phyloP scores from a whole-genome alignment of 2,329 filamentous ascomycete genomes.

The Annulohypoxylon truncatum region DNA sequence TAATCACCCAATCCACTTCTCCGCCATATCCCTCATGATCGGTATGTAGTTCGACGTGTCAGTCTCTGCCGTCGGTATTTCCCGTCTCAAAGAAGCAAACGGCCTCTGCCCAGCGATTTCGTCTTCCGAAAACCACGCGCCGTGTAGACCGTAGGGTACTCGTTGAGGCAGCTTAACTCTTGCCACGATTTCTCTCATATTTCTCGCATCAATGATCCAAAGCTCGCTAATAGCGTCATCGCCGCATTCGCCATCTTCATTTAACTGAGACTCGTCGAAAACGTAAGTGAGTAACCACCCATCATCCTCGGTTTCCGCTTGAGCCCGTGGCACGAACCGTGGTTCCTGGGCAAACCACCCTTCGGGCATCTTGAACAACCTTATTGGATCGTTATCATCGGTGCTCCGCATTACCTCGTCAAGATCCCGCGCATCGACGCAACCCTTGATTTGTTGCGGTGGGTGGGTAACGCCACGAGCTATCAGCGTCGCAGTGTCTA shows the following conservation, averaged over 20 bases:
- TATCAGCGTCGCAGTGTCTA: constrained; percentile 67
- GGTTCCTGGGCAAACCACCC: constrained; percentile 75
- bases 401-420: constrained; percentile 61
- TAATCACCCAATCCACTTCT: constrained; percentile 43
- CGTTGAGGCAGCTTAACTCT: constrained; percentile 71
- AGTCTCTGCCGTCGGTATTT: constrained; percentile 36
- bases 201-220: constrained; percentile 74
- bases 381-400: constrained; percentile 65
- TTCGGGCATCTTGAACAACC: constrained; percentile 69
- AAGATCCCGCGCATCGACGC: constrained; percentile 69
- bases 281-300: constrained; percentile 76
- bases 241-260: constrained; percentile 59
- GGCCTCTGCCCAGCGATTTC: constrained; percentile 62
- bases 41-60: constrained; percentile 43
- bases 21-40: constrained; percentile 41
- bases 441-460: constrained; percentile 65
- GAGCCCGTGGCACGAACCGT: constrained; percentile 67
- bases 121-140: constrained; percentile 68
- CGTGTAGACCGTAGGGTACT: constrained; percentile 77
- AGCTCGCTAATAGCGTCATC: constrained; percentile 66
- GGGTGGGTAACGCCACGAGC: constrained; percentile 59
- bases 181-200: constrained; percentile 70
- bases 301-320: constrained; percentile 66
- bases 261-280: constrained; percentile 75
- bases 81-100: constrained; percentile 39